Evolutionary conservation across 2,329 filamentous ascomycete genomes (phyloP), one percentile per base, ranked within the genome.

Genomic region (Pseudonectria buxi): DNA sequence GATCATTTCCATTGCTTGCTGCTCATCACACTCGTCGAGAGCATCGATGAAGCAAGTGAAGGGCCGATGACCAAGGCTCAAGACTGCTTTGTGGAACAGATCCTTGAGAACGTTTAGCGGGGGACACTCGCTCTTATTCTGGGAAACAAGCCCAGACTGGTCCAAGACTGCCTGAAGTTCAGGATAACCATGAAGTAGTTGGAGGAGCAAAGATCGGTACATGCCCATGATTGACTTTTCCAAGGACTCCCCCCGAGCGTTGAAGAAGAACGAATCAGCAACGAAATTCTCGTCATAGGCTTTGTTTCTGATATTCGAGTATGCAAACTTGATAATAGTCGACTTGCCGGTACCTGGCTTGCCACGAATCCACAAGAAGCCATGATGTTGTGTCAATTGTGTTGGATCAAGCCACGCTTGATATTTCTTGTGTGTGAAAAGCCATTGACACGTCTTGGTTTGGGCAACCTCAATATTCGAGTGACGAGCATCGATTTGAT

Each of bases 321-420:
- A 47, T 45, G 32, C 37, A 30, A 63, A 68, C 32, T 69, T 71
- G 62, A 71, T 68, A 4, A 68, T 32, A 0, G 64, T 69, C 0
- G 63, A 72, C 37, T 72, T 73, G 0, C 65, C 65, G 1, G 58
- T 50, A 1, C 65, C 65, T 3, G 64, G 58, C 14, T 69, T 67
- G 4, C 68, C 68, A 32, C 61, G 61, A 30, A 72, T 65, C 67
- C 67, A 71, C 2, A 72, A 41, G 24, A 72, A 59, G 5, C 65
- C 64, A 18, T 55, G 39, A 25, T 66, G 56, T 53, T 4, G 24
- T n/a, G n/a, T 12, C 1, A 33, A 11, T 4, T 33, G 26, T 4
- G 4, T 7, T 0, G 37, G 27, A 32, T 66, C 47, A 12, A 61
- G 49, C 67, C 65, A 71, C 2, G 55, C 39, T 3, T 41, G 30